A percentile compares a stretch with the other conserved stretches of the same genome.
phyloP scores from a whole-genome alignment of 208 protist species.

The Crithidia bombi region DNA sequence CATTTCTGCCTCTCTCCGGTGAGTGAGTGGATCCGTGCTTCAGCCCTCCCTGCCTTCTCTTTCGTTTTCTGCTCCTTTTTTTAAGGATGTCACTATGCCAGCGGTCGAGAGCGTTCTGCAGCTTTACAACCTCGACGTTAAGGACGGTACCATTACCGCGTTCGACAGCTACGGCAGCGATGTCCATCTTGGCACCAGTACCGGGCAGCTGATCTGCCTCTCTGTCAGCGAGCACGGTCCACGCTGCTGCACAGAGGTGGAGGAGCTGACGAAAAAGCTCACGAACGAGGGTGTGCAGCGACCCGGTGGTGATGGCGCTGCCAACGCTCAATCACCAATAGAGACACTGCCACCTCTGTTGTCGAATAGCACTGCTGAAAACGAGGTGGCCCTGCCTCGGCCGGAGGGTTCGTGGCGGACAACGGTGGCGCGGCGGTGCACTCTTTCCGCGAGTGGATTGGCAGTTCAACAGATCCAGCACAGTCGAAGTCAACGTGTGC shows the following conservation, averaged over 20 bases:
- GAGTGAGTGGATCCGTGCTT: too few relatives aligned
- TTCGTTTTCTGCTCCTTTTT: too few relatives aligned
- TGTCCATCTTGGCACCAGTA: conserved; percentile 70
- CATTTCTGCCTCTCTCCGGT: too few relatives aligned
- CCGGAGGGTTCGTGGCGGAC: conserved; percentile 3
- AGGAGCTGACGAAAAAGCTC: background rate
- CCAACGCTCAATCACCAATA: background rate
- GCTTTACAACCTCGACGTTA: conserved; percentile 56
- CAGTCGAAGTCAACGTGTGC: conserved; percentile 61
- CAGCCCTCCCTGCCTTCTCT: too few relatives aligned
- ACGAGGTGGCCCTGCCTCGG: background rate
- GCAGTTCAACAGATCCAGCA: conserved; percentile 65
- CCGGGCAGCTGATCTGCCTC: conserved; percentile 63
- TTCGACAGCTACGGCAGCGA: conserved; percentile 63
- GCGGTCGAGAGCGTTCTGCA: conserved; percentile 58
- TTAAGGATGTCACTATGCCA: conserved; percentile 45
- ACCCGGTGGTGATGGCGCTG: background rate
- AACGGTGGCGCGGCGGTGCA: conserved; percentile 19
- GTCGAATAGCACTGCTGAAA: background rate
- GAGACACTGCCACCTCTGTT: background rate
- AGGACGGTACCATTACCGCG: conserved; percentile 63
- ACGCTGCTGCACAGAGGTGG: background rate
- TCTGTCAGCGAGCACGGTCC: background rate
- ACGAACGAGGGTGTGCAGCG: background rate
- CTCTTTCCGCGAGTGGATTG: conserved; percentile 8